Percentiles rank a stretch among this genome's conserved stretches.
phyloP scores from a whole-genome alignment of 805 yeast species.

The Candida fluviatilis region DNA sequence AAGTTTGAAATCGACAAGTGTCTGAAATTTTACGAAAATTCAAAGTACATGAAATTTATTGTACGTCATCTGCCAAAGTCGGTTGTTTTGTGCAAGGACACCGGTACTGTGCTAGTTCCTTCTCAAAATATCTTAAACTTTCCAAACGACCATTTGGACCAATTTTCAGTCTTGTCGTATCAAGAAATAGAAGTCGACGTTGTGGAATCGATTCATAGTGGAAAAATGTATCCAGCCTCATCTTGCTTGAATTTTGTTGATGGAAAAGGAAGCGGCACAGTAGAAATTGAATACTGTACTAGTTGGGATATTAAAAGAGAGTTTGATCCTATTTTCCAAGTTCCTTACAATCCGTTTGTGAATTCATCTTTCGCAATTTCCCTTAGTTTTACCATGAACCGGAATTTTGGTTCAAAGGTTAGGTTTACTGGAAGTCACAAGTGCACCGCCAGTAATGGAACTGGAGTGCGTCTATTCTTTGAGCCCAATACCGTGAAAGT shows the following conservation, averaged over 20 bases:
- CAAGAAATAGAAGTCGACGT: background rate
- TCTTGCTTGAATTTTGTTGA: background rate
- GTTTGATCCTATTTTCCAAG: background rate
- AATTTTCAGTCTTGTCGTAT: background rate
- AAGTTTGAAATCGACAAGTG: background rate
- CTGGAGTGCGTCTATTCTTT: background rate
- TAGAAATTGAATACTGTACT: constrained; percentile 1
- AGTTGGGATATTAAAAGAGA: constrained; percentile 1
- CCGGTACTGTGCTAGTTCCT: background rate
- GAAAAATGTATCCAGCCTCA: constrained; percentile 1
- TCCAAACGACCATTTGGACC: background rate
- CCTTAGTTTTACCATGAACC: background rate
- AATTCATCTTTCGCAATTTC: constrained; percentile 1
- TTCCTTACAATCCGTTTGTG: background rate
- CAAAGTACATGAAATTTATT: background rate
- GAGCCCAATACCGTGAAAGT: background rate
- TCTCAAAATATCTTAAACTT: background rate
- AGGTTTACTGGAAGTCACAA: constrained; percentile 1
- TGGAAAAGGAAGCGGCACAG: background rate
- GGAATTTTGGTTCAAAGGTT: background rate
- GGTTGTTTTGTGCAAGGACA: background rate
- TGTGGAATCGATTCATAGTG: background rate
- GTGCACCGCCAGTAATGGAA: background rate
- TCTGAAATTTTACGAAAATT: background rate
- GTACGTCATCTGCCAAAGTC: background rate